Base-by-base conservation (phyloP, 164 flowering plant species). In the Buxus sempervirens region DNA sequence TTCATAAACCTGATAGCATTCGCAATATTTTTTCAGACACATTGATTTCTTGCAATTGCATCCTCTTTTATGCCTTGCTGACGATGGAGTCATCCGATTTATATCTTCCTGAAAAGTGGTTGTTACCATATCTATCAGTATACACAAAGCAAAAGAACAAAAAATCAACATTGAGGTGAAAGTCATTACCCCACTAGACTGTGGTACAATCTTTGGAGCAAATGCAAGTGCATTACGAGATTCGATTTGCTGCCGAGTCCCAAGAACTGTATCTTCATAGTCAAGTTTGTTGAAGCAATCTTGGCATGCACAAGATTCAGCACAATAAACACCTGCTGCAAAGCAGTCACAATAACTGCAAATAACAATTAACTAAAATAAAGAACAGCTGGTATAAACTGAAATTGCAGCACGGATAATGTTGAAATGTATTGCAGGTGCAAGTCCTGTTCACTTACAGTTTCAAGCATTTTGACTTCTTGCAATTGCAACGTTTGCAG, bases 1-100 rank as follows among this genome's bases (percentile, higher is more conserved):
- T 49, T 19, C 64, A 32, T 28, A 51, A 51, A 90, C 96, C 92
- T 89, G 93, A 75, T 76, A 93, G 78, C 98, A 93, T 80, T 89
- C 93, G 69, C 96, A 93, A 59, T 90, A 93, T 75, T 86, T 90
- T 66, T 91, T 88, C 65, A 83, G 75, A 68, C 98, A 93, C 84
- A 72, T 81, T 36, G 98, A 90, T 80, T 75, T 91, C 82, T 88
- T 93, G 87, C 97, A 93, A 72, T 86, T 90, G 83, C 97, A 91
- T 36, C 96, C 96, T 77, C 86, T 84, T 78, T 87, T 89, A 48
- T 88, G 96, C 76, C 92, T 86, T 16, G 84, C 90, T 9, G 93
- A 85, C 28, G 94, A 70, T 36, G 92, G 88, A 28, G 91, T 83
- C 60, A 61, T 58, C 38, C 54, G 42, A 16, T 56, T 76, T 59